Percentiles rank a stretch among this genome's conserved stretches.
phyloP scores from a whole-genome alignment of 805 yeast genomes.

The Lachancea sp. region DNA sequence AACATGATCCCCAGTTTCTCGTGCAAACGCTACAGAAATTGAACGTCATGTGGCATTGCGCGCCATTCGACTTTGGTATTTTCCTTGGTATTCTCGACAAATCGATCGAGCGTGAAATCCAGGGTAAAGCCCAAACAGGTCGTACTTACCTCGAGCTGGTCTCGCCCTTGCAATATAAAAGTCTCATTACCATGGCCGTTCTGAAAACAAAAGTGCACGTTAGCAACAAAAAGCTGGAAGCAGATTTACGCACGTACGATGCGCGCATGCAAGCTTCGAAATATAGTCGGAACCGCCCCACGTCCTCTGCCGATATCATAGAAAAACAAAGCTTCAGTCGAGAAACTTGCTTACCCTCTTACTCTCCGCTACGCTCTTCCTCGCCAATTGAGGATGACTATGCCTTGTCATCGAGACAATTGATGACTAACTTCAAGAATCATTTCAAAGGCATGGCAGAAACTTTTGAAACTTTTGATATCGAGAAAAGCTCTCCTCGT shows the following conservation, averaged over 20 bases:
- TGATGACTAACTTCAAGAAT: constrained; percentile 23
- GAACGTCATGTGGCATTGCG: constrained; percentile 19
- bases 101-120: constrained; percentile 2
- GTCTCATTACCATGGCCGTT: constrained; percentile 23
- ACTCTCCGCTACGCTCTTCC: neutral
- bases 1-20: constrained; percentile 3
- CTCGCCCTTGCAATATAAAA: constrained; percentile 13
- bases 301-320: neutral
- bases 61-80: constrained; percentile 11
- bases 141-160: constrained; percentile 4
- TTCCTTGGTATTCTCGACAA: constrained; percentile 20
- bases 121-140: neutral
- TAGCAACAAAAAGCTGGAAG: constrained; percentile 16
- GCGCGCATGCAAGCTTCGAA: constrained; percentile 9
- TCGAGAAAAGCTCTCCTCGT: constrained; percentile 1
- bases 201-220: constrained; percentile 18
- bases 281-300: too few species aligned
- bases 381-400: constrained; percentile 3
- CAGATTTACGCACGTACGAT: constrained; percentile 13
- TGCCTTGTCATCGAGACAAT: constrained; percentile 12
- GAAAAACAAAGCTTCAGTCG: neutral
- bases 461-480: constrained; percentile 26
- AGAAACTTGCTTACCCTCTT: constrained; percentile 2
- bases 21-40: constrained; percentile 13
- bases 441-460: constrained; percentile 28